Base-by-base conservation (phyloP, 1,139 yeast genomes). In the Geotrichum fermentans region DNA sequence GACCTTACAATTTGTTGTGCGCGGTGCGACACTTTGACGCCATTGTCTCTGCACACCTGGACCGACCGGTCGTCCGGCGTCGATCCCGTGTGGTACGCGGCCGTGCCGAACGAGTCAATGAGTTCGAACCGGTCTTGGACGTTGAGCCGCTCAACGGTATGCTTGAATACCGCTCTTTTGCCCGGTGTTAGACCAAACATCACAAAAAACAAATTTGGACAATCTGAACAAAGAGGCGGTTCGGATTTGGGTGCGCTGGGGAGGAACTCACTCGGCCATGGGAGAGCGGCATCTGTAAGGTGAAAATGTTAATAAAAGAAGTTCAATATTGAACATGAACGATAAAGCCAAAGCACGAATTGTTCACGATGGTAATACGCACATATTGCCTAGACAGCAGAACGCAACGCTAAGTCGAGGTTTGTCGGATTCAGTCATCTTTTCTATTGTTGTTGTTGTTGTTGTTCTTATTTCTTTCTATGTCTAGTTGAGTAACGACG, bases 341-440 rank as follows among this genome's bases (percentile, higher is more conserved):
- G 16, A 32, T n/a, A n/a, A 21, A 2, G n/a, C 21, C 10, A 6
- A 8, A 28, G 22, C 33, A 28, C 6, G 10, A 24, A 6, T 24
- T n/a, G 34, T 21, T 11, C 17, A 22, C 18, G 22, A 14, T 16
- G n/a, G 10, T 10, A 11, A 7, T 52, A 74, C 85, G 56, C 72
- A 80, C 85, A 89, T 89, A 66, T 90, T 90, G 2, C 97, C 97
- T 17, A 89, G 73, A 62, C 97, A 90, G 1, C 89, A 94, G 63
- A 90, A 90, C 0, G 95, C 95, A 32, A 88, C 92, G 0, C 84
- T 75, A 13, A 40, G 13, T 20, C n/a, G 4, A 16, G 18, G 28
- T 24, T 24, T 24, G 28, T 24, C 28, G 28, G 28, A 24, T n/a
- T n/a, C n/a, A n/a, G n/a, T n/a, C n/a, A n/a, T n/a, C n/a, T n/a